Percentiles rank a stretch among this genome's conserved stretches.
phyloP scores from a whole-genome alignment of 305 asterid genomes.

The Fraxinus velutina region DNA sequence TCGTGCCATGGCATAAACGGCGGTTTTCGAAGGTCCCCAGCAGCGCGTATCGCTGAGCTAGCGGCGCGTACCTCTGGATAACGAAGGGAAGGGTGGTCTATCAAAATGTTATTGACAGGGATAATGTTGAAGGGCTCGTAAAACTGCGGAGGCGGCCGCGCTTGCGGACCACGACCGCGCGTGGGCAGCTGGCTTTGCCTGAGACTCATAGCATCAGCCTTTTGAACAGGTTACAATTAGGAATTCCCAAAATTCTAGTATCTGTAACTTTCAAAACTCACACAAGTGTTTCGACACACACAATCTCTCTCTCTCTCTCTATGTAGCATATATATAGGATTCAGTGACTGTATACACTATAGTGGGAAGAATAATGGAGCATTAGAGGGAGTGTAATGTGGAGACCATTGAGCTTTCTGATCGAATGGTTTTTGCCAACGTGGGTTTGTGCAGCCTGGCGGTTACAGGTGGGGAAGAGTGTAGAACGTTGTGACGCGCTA shows the following conservation, averaged over 20 bases:
- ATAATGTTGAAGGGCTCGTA: constrained; percentile 64
- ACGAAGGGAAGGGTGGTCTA: constrained; percentile 81
- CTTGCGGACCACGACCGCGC: constrained; percentile 54
- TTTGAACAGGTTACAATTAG: constrained; percentile 15
- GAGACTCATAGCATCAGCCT: constrained; percentile 50
- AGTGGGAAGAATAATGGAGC: background rate
- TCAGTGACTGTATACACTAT: background rate
- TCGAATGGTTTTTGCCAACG: constrained; percentile 30
- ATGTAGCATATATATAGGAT: background rate
- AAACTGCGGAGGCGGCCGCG: constrained; percentile 28
- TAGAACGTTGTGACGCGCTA: constrained; percentile 31
- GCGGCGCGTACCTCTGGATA: constrained; percentile 85
- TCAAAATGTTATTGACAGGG: constrained; percentile 65
- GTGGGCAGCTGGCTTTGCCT: constrained; percentile 52
- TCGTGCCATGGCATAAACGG: constrained; percentile 63
- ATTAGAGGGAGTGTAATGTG: background rate
- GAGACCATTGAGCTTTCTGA: constrained; percentile 21
- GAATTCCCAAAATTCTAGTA: constrained; percentile 1
- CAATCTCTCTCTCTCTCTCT: background rate
- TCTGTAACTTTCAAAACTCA: constrained; percentile 19
- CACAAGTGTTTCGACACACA: constrained; percentile 3
- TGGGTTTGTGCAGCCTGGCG: constrained; percentile 28
- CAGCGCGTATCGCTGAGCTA: constrained; percentile 61
- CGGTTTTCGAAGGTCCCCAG: constrained; percentile 72
- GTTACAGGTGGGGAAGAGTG: constrained; percentile 21